Base-by-base conservation (phyloP, 345 rosid genomes). In the Psidium friedrichsthalianum region DNA sequence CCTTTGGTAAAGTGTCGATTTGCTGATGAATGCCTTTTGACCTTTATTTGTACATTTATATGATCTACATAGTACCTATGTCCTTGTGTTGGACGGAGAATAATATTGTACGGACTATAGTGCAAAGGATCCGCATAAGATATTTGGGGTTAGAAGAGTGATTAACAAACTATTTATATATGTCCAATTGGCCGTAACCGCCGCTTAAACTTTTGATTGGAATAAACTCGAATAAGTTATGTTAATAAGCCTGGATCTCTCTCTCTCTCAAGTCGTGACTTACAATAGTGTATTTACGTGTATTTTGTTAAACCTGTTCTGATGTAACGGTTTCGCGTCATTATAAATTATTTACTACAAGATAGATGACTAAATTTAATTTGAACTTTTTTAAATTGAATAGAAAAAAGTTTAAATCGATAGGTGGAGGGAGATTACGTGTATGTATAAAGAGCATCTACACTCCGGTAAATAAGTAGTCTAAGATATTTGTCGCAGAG, bases 401-500 rank as follows among this genome's bases (percentile, higher is more conserved):
- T 1, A 1, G 2, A 2, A 2, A 2, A 64, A 21, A 36, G 47
- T 69, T 69, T 5, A 32, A 36, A 69, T 0, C 3, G 3, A 36
- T 69, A 1, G 1, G 1, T 36, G 0, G 0, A 36, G 2, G 3
- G 3, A 36, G 42, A 21, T 0, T 12, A 4, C 0, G 0, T 36
- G 5, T 1, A 36, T 11, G 4, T 36, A 18, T 36, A 36, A 18
- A 69, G 7, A 36, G 80, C 6, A 36, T 18, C 0, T 10, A 6
- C 4, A 69, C 42, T 51, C 3, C 2, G 5, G 25, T 36, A 20
- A 69, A 69, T 4, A 21, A 69, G 80, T 18, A 11, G 5, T 4
- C 24, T 1, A 18, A 69, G 27, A 57, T 56, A 2, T 69, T 69
- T 69, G 18, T 8, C 13, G 0, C 11, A 24, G 40, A 32, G 78